Evolutionary conservation across 1,139 yeast species (phyloP).

Genomic region (Taiozyma onychis): DNA sequence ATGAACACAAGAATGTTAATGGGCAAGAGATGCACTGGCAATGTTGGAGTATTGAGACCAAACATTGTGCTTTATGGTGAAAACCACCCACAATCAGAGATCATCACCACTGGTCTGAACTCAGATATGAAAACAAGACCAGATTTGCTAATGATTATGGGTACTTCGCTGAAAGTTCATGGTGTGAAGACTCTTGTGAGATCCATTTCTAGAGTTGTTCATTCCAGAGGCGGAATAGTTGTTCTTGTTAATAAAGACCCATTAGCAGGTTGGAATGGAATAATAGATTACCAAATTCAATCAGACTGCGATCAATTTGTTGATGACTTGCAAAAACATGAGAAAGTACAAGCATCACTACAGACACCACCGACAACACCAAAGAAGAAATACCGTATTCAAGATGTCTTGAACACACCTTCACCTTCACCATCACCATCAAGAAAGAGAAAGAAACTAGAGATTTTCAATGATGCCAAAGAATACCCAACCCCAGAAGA

Average conservation of each 20-base stretch:
- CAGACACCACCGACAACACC: constrained; percentile 33
- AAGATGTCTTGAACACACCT: constrained; percentile 15
- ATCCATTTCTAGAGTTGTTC: constrained; percentile 62
- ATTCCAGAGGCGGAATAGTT: constrained; percentile 52
- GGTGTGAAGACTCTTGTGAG: constrained; percentile 76
- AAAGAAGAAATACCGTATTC: constrained; percentile 18
- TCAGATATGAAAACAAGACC: constrained; percentile 62
- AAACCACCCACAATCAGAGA: constrained; percentile 79
- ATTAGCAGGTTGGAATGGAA: constrained; percentile 49
- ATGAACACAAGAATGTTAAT: constrained; percentile 37
- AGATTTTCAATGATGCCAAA: constrained; percentile 2
- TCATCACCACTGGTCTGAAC: constrained; percentile 66
- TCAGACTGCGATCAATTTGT: constrained; percentile 86
- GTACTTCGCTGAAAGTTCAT: constrained; percentile 82
- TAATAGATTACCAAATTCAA: constrained; percentile 52
- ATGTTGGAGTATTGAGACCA: constrained; percentile 71
- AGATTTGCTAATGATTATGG: constrained; percentile 76
- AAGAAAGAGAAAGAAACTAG: constrained; percentile 6
- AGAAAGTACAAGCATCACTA: constrained; percentile 1
- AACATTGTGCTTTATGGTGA: constrained; percentile 83
- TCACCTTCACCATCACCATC: constrained; percentile 9
- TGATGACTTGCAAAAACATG: constrained; percentile 17
- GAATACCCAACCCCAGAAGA: constrained; percentile 1
- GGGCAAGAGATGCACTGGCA: constrained; percentile 77
- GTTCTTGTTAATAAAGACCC: constrained; percentile 48